Evolutionary conservation across 139 green algal species (phyloP), one percentile per base, ranked within the genome.

Genomic region (Micractinium conductrix): DNA sequence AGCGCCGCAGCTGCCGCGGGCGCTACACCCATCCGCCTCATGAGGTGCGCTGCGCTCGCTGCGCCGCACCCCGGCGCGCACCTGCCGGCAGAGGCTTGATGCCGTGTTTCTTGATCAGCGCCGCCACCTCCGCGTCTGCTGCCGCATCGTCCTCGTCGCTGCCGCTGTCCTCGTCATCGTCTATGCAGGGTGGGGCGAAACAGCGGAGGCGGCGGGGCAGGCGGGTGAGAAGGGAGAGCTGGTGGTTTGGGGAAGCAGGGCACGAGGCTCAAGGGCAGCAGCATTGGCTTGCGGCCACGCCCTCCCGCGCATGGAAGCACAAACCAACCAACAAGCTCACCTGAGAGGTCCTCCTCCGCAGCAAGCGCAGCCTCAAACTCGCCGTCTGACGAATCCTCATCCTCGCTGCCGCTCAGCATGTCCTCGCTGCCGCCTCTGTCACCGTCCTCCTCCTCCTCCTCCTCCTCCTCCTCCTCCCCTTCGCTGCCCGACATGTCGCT

Each of bases 41-140:
- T n/a, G n/a, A n/a, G n/a, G n/a, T n/a, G n/a, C n/a, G n/a, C n/a
- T n/a, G n/a, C n/a, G n/a, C n/a, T n/a, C n/a, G n/a, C n/a, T n/a
- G n/a, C n/a, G n/a, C n/a, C n/a, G n/a, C n/a, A n/a, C n/a, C n/a
- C n/a, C n/a, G n/a, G n/a, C n/a, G n/a, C n/a, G n/a, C n/a, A n/a
- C 35, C 80, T 24, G 67, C 68, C 42, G 63, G 63, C 44, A 84
- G 65, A 45, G 65, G 63, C 37, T 50, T 22, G 33, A 76, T 76
- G 30, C 38, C 26, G 63, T 84, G 79, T 9, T 35, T 8, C 33
- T 45, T 35, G 3, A 84, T 50, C n/a, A 84, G 65, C 37, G 16
- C 68, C 16, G 48, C 80, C 45, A 75, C 67, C 67, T 85, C 80
- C 60, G 68, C 50, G 37, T 84, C 83, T 12, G 74, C 83, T 2